Percentiles rank a stretch among this genome's conserved stretches.
These are phyloP conservation scores for Uncinocarpus reesii DNA, from an alignment of 2,329 filamentous ascomycete species.

Conservation along the genomic window DNA sequence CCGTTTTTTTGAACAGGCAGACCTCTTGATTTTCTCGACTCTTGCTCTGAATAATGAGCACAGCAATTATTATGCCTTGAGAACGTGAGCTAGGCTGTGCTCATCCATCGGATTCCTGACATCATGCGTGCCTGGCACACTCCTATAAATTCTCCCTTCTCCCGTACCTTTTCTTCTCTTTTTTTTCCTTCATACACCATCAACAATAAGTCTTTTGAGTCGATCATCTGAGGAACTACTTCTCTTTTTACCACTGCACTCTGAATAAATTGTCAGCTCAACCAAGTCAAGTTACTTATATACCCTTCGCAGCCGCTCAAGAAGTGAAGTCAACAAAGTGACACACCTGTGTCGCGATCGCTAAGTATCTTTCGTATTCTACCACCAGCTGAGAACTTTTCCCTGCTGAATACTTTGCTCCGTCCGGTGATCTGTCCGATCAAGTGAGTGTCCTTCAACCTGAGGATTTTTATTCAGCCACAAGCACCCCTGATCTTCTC, in stretches of 20 bases:
- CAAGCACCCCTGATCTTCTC: too few species aligned
- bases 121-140: slow-evolving; percentile 7
- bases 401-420: not conserved
- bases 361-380: not conserved
- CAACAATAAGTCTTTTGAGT: not conserved
- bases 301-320: not conserved
- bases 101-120: not conserved
- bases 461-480: too few species aligned
- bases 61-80: not conserved
- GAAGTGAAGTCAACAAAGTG: not conserved
- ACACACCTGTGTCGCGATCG: not conserved
- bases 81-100: not conserved
- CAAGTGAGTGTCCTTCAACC: not conserved
- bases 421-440: not conserved
- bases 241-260: too few species aligned
- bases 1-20: slow-evolving; percentile 73
- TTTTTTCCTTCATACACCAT: not conserved
- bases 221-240: not conserved
- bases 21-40: slow-evolving; percentile 52
- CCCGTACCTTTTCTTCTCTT: not conserved
- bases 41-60: too few species aligned
- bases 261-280: too few species aligned
- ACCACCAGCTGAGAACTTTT: not conserved
- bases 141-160: slow-evolving; percentile 4
- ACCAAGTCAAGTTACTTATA: too few species aligned